These are phyloP conservation scores for Sclerotinia nivalis DNA, from an alignment of 2,329 filamentous ascomycete species.

Conservation along the genomic window DNA sequence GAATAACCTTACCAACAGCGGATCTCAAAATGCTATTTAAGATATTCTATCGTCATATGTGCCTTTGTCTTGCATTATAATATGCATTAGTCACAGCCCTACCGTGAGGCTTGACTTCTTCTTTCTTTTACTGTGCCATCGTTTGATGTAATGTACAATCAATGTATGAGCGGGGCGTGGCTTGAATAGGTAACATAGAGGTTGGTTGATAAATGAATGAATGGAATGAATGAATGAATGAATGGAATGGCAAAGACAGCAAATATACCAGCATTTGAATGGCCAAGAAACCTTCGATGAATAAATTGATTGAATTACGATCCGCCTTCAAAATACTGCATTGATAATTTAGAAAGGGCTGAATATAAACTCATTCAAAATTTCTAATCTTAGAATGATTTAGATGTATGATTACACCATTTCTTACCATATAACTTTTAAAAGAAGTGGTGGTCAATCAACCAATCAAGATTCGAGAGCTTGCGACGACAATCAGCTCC, in stretches of 20 bases:
- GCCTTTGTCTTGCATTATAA: neutral
- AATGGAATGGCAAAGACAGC: neutral
- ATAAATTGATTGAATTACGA: neutral
- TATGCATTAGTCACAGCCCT: slow-evolving; percentile 14
- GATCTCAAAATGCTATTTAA: neutral
- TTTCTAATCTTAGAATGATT: slow-evolving; percentile 6
- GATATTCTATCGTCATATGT: neutral
- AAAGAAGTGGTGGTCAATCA: slow-evolving; percentile 1
- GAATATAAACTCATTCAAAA: neutral
- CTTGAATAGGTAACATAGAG: neutral
- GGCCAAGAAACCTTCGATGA: neutral
- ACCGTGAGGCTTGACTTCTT: slow-evolving; percentile 12
- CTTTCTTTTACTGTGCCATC: neutral
- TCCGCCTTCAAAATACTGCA: neutral
- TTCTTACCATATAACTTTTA: neutral
- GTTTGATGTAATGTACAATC: neutral
- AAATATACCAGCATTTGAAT: neutral
- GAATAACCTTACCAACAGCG: neutral
- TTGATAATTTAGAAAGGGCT: neutral
- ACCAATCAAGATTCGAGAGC: neutral
- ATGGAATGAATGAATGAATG: neutral
- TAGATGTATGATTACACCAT: slow-evolving; percentile 1
- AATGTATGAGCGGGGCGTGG: neutral
- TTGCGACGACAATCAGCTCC: slow-evolving; percentile 23
- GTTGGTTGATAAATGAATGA: neutral